phyloP scores from a whole-genome alignment of 768 basidiomycete genomes.

The Mycena metata region DNA sequence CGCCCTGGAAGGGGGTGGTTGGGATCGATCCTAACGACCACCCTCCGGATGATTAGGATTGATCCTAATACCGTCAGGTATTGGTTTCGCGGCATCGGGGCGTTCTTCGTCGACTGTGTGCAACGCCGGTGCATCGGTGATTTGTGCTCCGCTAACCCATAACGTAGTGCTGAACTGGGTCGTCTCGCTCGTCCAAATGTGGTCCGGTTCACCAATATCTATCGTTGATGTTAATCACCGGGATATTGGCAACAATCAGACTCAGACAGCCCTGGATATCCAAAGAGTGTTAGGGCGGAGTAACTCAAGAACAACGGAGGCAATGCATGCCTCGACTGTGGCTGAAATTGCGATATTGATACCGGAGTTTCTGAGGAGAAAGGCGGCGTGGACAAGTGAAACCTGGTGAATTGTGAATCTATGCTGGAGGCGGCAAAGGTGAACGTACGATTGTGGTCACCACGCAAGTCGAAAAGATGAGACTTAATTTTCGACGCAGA shows the following conservation, averaged over 20 bases:
- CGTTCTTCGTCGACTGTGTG: no score
- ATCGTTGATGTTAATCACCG: constrained; percentile 53
- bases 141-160: constrained; percentile 10
- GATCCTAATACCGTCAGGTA: no score
- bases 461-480: constrained; percentile 69
- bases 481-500: constrained; percentile 56
- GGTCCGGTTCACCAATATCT: constrained; percentile 23
- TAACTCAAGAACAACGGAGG: no score
- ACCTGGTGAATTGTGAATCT: constrained; percentile 25
- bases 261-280: constrained; percentile 48
- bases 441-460: constrained; percentile 57
- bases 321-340: constrained; percentile 55
- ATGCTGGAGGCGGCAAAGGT: neutral
- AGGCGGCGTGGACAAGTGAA: constrained; percentile 58
- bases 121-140: neutral
- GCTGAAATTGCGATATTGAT: constrained; percentile 52
- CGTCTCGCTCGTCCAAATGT: neutral
- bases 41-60: no score
- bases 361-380: constrained; percentile 51
- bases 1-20: no score
- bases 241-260: constrained; percentile 56
- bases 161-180: constrained; percentile 20
- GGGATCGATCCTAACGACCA: no score
- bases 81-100: no score
- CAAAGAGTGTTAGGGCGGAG: no score